Conservation (phyloP, 768 basidiomycete species). For the Podaxis pistillaris region DNA sequence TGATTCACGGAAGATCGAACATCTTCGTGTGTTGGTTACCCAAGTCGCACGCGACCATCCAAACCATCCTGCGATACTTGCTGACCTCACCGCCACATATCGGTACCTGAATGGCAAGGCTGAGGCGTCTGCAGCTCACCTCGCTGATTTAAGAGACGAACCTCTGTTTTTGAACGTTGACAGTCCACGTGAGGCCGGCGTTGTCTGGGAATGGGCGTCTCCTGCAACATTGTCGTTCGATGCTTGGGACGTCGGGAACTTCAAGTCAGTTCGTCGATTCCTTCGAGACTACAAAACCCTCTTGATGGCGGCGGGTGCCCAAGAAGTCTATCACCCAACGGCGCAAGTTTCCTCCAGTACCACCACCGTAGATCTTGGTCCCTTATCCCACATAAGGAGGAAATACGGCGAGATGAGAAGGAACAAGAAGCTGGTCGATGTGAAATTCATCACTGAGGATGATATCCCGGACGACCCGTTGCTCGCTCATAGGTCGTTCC, state of each 20-base stretch:
- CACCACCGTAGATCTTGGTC: neutral
- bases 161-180: constrained; percentile 16
- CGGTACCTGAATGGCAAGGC: neutral
- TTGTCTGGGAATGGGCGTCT: constrained; percentile 10
- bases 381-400: neutral
- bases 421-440: constrained; percentile 7
- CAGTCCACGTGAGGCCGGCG: neutral
- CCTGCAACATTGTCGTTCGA: constrained; percentile 13
- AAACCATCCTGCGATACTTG: neutral
- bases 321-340: constrained; percentile 9
- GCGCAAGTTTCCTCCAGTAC: neutral
- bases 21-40: constrained; percentile 2
- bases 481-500: constrained; percentile 15
- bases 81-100: constrained; percentile 10
- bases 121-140: neutral
- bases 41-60: neutral
- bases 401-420: constrained; percentile 12
- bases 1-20: constrained; percentile 3
- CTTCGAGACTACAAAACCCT: constrained; percentile 2
- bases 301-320: constrained; percentile 13
- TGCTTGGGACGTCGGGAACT: constrained; percentile 8
- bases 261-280: constrained; percentile 13
- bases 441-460: constrained; percentile 6
- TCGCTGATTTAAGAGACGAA: neutral
- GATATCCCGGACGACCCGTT: constrained; percentile 1